These are phyloP conservation scores for Metschnikowia colocasiae DNA, from an alignment of 805 yeast genomes.

Conservation along the genomic window DNA sequence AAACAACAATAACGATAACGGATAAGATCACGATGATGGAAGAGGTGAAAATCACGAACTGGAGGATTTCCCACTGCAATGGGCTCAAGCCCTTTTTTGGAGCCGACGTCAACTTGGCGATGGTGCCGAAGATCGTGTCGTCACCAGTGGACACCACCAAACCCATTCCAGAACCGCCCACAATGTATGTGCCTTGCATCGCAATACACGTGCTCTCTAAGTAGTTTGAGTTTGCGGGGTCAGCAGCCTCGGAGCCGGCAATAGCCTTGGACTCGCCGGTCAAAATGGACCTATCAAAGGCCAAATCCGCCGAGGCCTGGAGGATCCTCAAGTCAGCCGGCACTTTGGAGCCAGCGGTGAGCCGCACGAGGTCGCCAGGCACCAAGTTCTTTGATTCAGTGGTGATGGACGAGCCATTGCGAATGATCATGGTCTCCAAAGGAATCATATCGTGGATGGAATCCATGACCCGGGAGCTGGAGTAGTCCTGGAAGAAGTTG, in stretches of 20 bases:
- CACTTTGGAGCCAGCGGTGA: conserved; percentile 39
- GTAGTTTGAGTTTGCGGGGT: conserved; percentile 33
- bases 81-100: conserved; percentile 41
- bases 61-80: conserved; percentile 38
- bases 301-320: conserved; percentile 33
- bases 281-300: conserved; percentile 45
- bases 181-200: conserved; percentile 44
- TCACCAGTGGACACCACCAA: conserved; percentile 44
- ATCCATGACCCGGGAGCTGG: conserved; percentile 46
- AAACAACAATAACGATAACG: conserved; percentile 32
- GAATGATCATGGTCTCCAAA: conserved; percentile 29
- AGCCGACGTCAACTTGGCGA: conserved; percentile 39
- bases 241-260: conserved; percentile 26
- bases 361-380: conserved; percentile 43
- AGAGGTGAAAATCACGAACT: conserved; percentile 30
- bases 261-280: conserved; percentile 49
- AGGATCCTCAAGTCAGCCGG: conserved; percentile 47
- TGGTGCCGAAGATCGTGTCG: conserved; percentile 44
- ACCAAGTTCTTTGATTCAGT: conserved; percentile 35
- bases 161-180: conserved; percentile 43
- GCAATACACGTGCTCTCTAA: conserved; percentile 43
- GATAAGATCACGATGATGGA: conserved; percentile 23
- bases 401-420: conserved; percentile 29
- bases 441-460: conserved; percentile 46
- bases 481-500: conserved; percentile 46